Conservation (phyloP, 441 rosid species). For the Sinapis alba region DNA sequence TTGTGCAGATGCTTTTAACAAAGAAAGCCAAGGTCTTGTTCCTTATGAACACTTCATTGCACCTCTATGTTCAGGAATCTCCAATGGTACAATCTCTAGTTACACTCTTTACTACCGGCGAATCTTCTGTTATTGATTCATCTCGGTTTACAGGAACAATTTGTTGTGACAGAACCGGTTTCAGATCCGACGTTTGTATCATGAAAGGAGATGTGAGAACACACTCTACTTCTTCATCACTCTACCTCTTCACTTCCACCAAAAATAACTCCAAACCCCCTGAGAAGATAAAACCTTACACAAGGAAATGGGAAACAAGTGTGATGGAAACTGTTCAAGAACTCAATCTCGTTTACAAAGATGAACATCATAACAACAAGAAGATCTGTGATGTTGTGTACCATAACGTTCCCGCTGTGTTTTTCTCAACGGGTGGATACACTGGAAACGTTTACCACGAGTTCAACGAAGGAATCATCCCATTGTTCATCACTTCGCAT, state of each 20-base stretch:
- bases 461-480: conserved; percentile 89
- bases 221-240: conserved; percentile 58
- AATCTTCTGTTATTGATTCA: no score
- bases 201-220: conserved; percentile 93
- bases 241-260: conserved; percentile 54
- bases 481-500: conserved; percentile 80
- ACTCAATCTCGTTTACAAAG: conserved; percentile 54
- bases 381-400: conserved; percentile 59
- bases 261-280: conserved; percentile 26
- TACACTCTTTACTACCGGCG: not conserved
- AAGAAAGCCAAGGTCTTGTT: conserved; percentile 35
- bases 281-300: conserved; percentile 76
- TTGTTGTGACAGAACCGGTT: conserved; percentile 77
- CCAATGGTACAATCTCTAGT: conserved; percentile 50
- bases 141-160: conserved; percentile 90
- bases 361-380: not conserved
- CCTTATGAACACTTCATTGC: conserved; percentile 43
- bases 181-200: conserved; percentile 69
- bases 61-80: conserved; percentile 56
- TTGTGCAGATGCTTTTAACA: conserved; percentile 56
- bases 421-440: conserved; percentile 95
- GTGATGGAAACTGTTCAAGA: conserved; percentile 80
- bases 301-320: conserved; percentile 87
- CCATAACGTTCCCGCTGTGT: conserved; percentile 63
- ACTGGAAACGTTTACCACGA: conserved; percentile 93